Percentiles rank a stretch among this genome's conserved stretches.
phyloP scores from a whole-genome alignment of 108 stramenopile genomes.

The Epithemia pelagica region DNA sequence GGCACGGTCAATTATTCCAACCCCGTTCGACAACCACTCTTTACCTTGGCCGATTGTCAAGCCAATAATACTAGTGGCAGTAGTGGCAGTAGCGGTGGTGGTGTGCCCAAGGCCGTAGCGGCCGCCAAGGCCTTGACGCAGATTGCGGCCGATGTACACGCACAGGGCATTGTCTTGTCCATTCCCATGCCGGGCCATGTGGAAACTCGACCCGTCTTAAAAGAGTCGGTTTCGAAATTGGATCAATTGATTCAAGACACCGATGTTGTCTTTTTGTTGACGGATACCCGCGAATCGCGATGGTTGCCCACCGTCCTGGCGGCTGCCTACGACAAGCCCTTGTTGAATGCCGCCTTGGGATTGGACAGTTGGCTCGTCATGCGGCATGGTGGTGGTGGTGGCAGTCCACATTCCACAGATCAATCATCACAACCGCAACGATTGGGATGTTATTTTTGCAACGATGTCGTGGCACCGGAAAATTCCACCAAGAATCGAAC shows the following conservation, averaged over 20 bases:
- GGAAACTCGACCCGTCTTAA: conserved; percentile 42
- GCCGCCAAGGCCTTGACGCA: conserved; percentile 83
- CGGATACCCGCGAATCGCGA: conserved; percentile 95
- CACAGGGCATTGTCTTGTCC: conserved; percentile 61
- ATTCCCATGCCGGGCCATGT: conserved; percentile 99
- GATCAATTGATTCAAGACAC: conserved; percentile 61
- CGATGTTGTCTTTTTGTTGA: conserved; percentile 93
- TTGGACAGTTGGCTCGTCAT: conserved; percentile 96
- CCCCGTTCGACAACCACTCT: conserved; percentile 96
- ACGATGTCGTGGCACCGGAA: conserved; percentile 94
- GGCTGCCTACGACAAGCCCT: conserved; percentile 71
- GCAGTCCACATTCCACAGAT: no score
- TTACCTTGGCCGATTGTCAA: conserved; percentile 82
- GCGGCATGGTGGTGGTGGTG: conserved; percentile 79
- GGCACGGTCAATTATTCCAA: conserved; percentile 94
- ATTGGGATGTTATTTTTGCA: conserved; percentile 99
- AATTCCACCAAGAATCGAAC: conserved; percentile 94
- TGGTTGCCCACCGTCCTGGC: conserved; percentile 99
- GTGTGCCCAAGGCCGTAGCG: conserved; percentile 84
- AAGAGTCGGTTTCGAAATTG: conserved; percentile 54
- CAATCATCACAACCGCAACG: conserved; percentile 28
- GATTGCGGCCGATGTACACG: conserved; percentile 84
- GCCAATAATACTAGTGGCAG: no score
- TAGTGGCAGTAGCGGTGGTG: no score
- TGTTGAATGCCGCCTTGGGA: conserved; percentile 96